Evolutionary conservation across 2,329 filamentous ascomycete genomes (phyloP), one percentile per base, ranked within the genome.

Genomic region (Zymoseptoria tritici): DNA sequence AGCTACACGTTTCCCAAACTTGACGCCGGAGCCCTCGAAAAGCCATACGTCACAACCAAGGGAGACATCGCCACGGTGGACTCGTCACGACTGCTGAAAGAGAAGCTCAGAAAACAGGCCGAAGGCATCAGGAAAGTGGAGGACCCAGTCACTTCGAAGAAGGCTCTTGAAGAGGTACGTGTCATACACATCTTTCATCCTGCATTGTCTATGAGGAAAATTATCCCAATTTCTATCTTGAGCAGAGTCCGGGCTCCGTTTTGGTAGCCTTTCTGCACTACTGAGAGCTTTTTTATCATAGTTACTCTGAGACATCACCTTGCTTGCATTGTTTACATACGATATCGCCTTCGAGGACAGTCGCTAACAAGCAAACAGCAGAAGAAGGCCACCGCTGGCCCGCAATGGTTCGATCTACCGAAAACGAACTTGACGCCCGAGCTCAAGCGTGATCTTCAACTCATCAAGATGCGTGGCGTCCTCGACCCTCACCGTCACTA

Each of bases 401-500:
- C 85, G 16, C 80, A 89, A 60, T 97, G 93, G 93, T 97, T 88
- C 77, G 83, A 95, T 68, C 80, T 99, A 57, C 92, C 92, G 5
- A 86, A 86, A 69, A 97, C 93, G 24, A 81, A 90, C 55, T 76
- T 96, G 55, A 96, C 91, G 0, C 85, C 91, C 8, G 86, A 95
- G 70, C 80, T 97, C 62, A 96, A 92, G 76, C 84, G 91, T 67
- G 93, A 99, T 72, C 80, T 97, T 55, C 91, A 97, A 75, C 80
- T 97, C 9, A 79, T 99, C 60, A 87, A 90, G 65, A 93, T 97
- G 88, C 86, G 94, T 73, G 87, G 86, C 58, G 87, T 96, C 20
- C 81, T 97, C 21, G 93, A 97, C 66, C 87, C 91, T 0, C 93
- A 97, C 73, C 82, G 89, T 55, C 89, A 93, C 70, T 96, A 96